Conservation (phyloP, 805 yeast species). For the Ascoidea rubescens region DNA sequence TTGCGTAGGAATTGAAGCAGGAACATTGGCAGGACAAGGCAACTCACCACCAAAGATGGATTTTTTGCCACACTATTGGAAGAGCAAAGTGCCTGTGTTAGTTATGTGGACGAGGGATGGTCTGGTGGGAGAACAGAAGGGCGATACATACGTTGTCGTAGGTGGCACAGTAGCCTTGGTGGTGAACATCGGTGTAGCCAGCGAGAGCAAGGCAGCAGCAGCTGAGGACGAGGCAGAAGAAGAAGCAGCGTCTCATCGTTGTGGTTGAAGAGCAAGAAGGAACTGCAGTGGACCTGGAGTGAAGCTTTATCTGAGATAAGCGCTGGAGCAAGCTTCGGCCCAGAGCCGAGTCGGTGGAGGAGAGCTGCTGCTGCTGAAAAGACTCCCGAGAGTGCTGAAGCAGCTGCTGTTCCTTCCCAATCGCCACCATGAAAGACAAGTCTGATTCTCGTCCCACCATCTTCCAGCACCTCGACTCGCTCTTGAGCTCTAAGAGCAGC, state of each 20-base stretch:
- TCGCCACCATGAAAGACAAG: background rate
- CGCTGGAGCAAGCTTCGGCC: too few species aligned
- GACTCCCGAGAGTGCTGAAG: too few species aligned
- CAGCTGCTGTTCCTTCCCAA: too few species aligned
- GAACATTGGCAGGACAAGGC: constrained; percentile 57
- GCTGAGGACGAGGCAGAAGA: background rate
- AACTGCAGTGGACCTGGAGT: background rate
- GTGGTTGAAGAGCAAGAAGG: background rate
- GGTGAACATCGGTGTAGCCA: constrained; percentile 16
- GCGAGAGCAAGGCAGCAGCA: too few species aligned
- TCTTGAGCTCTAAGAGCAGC: too few species aligned
- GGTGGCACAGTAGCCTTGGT: constrained; percentile 37
- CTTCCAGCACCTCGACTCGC: background rate
- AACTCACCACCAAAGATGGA: constrained; percentile 64
- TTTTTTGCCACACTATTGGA: constrained; percentile 58
- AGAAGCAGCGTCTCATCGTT: background rate
- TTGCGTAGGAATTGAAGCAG: constrained; percentile 24
- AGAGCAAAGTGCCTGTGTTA: background rate
- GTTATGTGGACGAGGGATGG: too few species aligned
- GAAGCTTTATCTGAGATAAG: background rate
- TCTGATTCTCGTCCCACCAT: background rate
- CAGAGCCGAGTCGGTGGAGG: too few species aligned
- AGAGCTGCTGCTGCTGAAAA: too few species aligned
- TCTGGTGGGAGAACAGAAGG: too few species aligned
- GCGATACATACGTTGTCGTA: constrained; percentile 27